Percentiles rank a stretch among this genome's conserved stretches.
Conservation (phyloP, 2,329 filamentous ascomycete species). For the Fusarium miscanthi region DNA sequence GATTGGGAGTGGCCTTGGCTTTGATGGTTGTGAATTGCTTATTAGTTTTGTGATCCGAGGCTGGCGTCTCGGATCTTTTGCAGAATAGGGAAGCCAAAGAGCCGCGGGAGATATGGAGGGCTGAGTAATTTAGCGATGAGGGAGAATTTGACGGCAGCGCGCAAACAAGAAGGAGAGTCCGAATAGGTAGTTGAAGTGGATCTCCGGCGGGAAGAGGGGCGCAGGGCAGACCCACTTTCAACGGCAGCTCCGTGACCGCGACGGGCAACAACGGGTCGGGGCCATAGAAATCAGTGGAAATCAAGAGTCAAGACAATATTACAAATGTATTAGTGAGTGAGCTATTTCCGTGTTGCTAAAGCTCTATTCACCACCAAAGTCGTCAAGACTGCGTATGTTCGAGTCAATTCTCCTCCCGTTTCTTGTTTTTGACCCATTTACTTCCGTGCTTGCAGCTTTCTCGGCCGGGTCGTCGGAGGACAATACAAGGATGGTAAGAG, state of each 20-base stretch:
- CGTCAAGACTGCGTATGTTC: not conserved
- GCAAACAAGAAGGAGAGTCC: slow-evolving; percentile 14
- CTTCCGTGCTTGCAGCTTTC: slow-evolving; percentile 1
- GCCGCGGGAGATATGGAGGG: slow-evolving; percentile 1
- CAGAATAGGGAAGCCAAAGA: slow-evolving; percentile 18
- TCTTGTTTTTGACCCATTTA: not conserved
- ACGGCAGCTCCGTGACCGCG: slow-evolving; percentile 37
- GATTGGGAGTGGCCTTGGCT: slow-evolving; percentile 19
- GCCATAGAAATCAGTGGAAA: slow-evolving; percentile 5
- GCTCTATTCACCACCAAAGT: not conserved
- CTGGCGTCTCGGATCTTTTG: slow-evolving; percentile 15
- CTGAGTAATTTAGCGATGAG: not conserved
- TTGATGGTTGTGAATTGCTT: not conserved
- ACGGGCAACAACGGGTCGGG: slow-evolving; percentile 34
- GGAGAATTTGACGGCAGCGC: not conserved
- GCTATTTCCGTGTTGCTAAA: not conserved
- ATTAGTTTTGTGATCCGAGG: not conserved
- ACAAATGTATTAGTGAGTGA: not conserved
- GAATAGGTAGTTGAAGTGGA: slow-evolving; percentile 4
- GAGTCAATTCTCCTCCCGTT: not conserved
- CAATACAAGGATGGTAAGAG: not conserved
- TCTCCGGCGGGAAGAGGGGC: slow-evolving; percentile 27
- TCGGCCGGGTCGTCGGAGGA: slow-evolving; percentile 5
- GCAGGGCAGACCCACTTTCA: slow-evolving; percentile 19
- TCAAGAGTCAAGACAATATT: not conserved